These are phyloP conservation scores for Raphanus sativus DNA, from an alignment of 345 rosid genomes.

Conservation along the genomic window DNA sequence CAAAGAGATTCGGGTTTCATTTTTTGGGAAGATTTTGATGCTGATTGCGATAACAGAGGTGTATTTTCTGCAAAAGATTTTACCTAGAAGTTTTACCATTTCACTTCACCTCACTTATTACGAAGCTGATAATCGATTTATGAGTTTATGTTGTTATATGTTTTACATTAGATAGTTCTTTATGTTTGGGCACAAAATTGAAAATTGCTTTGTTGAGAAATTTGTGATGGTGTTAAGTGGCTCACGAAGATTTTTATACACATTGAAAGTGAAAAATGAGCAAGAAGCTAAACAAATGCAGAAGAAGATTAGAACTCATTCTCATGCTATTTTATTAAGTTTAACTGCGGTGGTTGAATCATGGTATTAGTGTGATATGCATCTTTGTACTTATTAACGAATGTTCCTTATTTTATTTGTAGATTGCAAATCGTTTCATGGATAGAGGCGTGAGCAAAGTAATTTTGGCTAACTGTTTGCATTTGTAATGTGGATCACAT, in stretches of 20 bases:
- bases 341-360: conserved; percentile 10
- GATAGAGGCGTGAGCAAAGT: conserved; percentile 52
- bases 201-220: conserved; percentile 50
- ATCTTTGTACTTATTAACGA: background rate
- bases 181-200: background rate
- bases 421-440: conserved; percentile 88
- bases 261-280: conserved; percentile 83
- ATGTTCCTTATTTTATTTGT: conserved; percentile 1
- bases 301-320: conserved; percentile 73
- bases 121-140: background rate
- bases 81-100: background rate
- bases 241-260: conserved; percentile 92
- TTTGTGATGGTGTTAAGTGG: conserved; percentile 94
- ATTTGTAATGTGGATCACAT: background rate
- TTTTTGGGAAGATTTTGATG: no score
- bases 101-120: background rate
- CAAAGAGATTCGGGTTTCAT: no score
- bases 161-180: background rate
- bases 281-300: conserved; percentile 60
- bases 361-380: background rate
- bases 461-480: conserved; percentile 8
- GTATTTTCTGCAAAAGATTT: background rate
- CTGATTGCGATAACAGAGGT: background rate
- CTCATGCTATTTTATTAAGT: conserved; percentile 56
- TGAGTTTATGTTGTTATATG: background rate